Base-by-base conservation (phyloP, 306 rosid species). In the Crotalaria pallida region DNA sequence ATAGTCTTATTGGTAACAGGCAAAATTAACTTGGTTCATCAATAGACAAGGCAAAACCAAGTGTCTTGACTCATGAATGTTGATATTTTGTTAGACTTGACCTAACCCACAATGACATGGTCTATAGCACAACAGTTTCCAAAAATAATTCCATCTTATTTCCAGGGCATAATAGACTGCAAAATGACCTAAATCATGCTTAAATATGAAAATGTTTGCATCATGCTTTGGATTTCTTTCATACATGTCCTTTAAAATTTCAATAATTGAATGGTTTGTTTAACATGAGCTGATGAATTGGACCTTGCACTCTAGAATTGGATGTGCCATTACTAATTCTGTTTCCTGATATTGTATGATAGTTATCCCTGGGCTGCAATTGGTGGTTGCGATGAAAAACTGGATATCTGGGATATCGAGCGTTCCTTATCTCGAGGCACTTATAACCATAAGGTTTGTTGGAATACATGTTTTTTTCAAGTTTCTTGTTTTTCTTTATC, bases 391-490 rank as follows among this genome's bases (percentile, higher is more conserved):
- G 99, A 94, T 79, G 43, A 69, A 6, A 88, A 83, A 76, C 85
- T 94, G 49, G 36, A 79, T 24, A 83, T 94, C 55, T 91, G 97
- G 99, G 97, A 94, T 76, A 31, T 94, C 60, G 92, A 82, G 74
- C 91, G 84, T 63, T 86, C 92, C 0, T 34, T 65, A 9, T 71
- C 92, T 31, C 95, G 97, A 55, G 67, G 78, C 58, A 87, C 69
- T 2, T 85, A 92, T 62, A 82, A 91, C 34, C 99, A 91, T 15
- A 92, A 94, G 97, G 99, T 94, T 26, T 52, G 87, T 79, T 75
- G 6, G 58, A 12, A 33, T 3, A 10, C 23, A 15, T 63, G 16
- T 48, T 31, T 76, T 17, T 43, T n/a, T n/a, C n/a, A n/a, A n/a
- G n/a, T n/a, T n/a, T n/a, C n/a, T n/a, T n/a, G n/a, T n/a, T n/a